Base-by-base conservation (phyloP, 768 basidiomycete genomes). In the Phylloporus arenicola region DNA sequence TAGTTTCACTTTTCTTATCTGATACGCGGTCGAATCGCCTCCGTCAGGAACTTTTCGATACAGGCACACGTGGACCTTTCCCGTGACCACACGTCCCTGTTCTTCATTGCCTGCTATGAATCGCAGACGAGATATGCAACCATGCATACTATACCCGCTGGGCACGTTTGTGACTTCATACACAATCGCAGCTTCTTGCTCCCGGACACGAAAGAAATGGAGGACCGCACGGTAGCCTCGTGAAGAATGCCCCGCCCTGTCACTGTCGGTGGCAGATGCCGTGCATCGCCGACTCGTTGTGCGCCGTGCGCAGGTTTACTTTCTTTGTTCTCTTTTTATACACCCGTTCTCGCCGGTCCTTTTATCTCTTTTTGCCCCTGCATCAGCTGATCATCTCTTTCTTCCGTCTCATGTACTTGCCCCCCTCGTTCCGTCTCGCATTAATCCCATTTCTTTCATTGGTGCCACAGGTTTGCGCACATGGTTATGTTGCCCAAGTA, bases 401-500 rank as follows among this genome's bases (percentile, higher is more conserved):
- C 25, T 8, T 25, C 35, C 29, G 6, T 35, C 25, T 1, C 46
- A 59, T 62, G 60, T 48, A 27, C 19, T 19, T 24, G 6, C 44
- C n/a, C 8, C 11, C 43, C 11, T 37, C 52, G 0, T 29, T 42
- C 30, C 10, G 14, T 40, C 31, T 51, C 37, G 17, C 43, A 7
- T 52, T 64, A 2, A 20, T 49, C 9, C 13, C 31, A 8, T 12
- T 62, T n/a, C 34, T 64, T n/a, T 42, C 53, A 20, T 38, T 29
- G 3, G 25, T 64, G 24, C 51, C 43, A 1, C 48, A 40, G n/a
- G 70, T 65, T 19, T 57, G 60, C 13, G 76, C 72, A 16, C 77
- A 79, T 47, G 77, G 77, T 6, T 77, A 70, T 51, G 56, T 79
- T 29, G 67, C 66, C 4, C 57, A 66, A 45, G 66, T 80, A 17